phyloP scores from a whole-genome alignment of 805 yeast genomes.

The Yarrowia deformans region DNA sequence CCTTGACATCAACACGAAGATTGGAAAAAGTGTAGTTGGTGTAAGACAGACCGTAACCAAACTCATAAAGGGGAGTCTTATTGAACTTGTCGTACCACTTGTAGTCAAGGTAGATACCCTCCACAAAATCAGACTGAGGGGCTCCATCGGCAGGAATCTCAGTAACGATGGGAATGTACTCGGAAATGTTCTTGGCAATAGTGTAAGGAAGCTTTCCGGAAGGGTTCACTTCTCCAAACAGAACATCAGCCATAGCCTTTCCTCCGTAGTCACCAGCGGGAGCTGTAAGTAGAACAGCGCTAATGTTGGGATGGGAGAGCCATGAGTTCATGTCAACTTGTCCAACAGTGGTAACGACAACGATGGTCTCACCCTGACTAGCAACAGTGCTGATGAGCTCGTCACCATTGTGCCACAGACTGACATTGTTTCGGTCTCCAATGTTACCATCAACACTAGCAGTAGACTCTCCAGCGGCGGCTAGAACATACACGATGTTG shows the following conservation, averaged over 20 bases:
- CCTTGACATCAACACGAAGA: slow-evolving; percentile 54
- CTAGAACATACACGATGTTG: slow-evolving; percentile 61
- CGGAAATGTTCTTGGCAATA: slow-evolving; percentile 60
- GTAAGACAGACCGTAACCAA: slow-evolving; percentile 68
- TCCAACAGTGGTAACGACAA: slow-evolving; percentile 65
- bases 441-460: slow-evolving; percentile 64
- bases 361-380: slow-evolving; percentile 60
- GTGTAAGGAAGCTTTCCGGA: slow-evolving; percentile 71
- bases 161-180: slow-evolving; percentile 57
- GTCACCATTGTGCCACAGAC: slow-evolving; percentile 67
- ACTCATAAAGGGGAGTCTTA: slow-evolving; percentile 65
- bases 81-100: slow-evolving; percentile 63
- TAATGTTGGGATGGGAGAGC: slow-evolving; percentile 64
- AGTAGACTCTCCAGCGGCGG: slow-evolving; percentile 67
- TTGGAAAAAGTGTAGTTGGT: slow-evolving; percentile 53
- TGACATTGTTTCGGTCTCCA: slow-evolving; percentile 65
- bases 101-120: slow-evolving; percentile 63
- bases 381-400: slow-evolving; percentile 59
- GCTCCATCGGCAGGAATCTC: slow-evolving; percentile 51
- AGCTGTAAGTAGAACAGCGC: slow-evolving; percentile 62
- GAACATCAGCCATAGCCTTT: slow-evolving; percentile 62
- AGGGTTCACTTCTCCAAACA: slow-evolving; percentile 69
- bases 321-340: slow-evolving; percentile 64
- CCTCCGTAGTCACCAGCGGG: slow-evolving; percentile 67
- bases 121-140: slow-evolving; percentile 50